These are phyloP conservation scores for Fusarium sp. DNA, from an alignment of 2,329 filamentous ascomycete species.

Conservation along the genomic window DNA sequence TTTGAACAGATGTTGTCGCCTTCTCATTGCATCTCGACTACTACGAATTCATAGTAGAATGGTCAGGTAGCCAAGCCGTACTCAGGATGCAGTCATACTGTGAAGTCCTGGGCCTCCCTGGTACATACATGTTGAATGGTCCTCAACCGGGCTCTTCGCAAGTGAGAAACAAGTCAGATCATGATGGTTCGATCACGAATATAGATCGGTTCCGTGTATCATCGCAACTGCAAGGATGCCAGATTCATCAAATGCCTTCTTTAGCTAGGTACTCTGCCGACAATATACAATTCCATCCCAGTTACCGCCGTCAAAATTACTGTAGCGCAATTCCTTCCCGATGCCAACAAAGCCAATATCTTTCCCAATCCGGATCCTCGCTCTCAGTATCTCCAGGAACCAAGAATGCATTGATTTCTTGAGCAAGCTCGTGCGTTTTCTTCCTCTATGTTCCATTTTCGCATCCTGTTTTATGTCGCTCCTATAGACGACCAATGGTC, in stretches of 20 bases:
- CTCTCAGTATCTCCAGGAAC: background rate
- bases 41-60: background rate
- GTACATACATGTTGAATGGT: background rate
- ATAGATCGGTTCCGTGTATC: constrained; percentile 1
- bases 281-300: background rate
- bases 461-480: background rate
- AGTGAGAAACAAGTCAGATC: constrained; percentile 42
- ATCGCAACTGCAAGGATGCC: background rate
- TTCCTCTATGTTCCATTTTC: background rate
- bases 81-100: background rate
- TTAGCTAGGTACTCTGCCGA: background rate
- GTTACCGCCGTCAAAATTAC: background rate
- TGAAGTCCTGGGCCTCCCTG: background rate
- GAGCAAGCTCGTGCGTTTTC: background rate
- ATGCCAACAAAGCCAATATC: background rate
- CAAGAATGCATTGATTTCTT: accelerated
- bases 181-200: constrained; percentile 46
- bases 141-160: constrained; percentile 18
- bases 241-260: constrained; percentile 2
- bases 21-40: background rate
- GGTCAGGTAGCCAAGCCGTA: background rate
- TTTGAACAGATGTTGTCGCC: background rate
- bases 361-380: background rate
- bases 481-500: too few relatives aligned
- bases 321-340: background rate